Evolutionary conservation across 2,329 filamentous ascomycete genomes (phyloP).

Genomic region (Fusarium piperis): DNA sequence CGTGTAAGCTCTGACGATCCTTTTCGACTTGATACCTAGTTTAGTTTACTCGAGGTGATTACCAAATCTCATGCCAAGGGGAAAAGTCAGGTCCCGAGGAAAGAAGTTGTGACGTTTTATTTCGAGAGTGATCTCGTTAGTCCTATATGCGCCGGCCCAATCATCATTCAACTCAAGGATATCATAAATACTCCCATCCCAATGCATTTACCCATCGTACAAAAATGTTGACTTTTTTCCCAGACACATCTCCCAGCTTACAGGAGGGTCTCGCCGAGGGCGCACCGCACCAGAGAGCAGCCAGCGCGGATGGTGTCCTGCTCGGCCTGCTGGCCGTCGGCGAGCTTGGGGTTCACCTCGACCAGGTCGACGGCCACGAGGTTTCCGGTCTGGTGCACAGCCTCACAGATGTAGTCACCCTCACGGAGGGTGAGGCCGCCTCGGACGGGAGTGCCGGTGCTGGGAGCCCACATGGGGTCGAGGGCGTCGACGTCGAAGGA

Average conservation of each 20-base stretch:
- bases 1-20: neutral
- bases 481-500: slow-evolving; percentile 97
- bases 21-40: neutral
- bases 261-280: slow-evolving; percentile 88
- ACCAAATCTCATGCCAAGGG: neutral
- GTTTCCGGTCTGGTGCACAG: slow-evolving; percentile 81
- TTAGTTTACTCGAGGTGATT: neutral
- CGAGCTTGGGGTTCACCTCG: slow-evolving; percentile 81
- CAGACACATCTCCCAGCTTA: slow-evolving; percentile 49
- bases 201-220: slow-evolving; percentile 25
- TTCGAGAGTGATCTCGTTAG: slow-evolving; percentile 42
- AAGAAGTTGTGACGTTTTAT: slow-evolving; percentile 41
- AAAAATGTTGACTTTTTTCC: neutral
- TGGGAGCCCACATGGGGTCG: slow-evolving; percentile 95
- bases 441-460: slow-evolving; percentile 92
- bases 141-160: slow-evolving; percentile 40
- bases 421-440: slow-evolving; percentile 93
- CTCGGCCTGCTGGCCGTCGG: slow-evolving; percentile 71
- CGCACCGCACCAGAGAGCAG: slow-evolving; percentile 90
- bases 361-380: slow-evolving; percentile 84
- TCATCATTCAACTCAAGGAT: slow-evolving; percentile 43
- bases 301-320: slow-evolving; percentile 90
- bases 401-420: slow-evolving; percentile 96
- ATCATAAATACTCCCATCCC: slow-evolving; percentile 23
- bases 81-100: slow-evolving; percentile 16